Conservation (phyloP, 352 stramenopile genomes). For the Phytophthora pinifolia region DNA sequence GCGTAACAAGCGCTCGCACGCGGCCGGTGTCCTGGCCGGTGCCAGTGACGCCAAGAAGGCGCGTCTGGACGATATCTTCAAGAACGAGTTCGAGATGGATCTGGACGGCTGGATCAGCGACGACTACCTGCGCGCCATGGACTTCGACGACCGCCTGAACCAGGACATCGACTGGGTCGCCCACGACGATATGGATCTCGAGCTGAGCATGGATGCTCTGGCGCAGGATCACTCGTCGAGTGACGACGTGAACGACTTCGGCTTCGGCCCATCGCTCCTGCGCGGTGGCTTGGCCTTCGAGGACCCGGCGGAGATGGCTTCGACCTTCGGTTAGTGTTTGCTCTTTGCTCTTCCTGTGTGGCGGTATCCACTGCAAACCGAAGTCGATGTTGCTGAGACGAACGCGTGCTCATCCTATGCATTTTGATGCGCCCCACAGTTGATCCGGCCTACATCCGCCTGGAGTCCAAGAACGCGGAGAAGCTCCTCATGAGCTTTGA, state of each 20-base stretch:
- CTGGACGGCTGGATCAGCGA: slow-evolving; percentile 78
- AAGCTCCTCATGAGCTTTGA: slow-evolving; percentile 89
- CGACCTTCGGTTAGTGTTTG: slow-evolving; percentile 75
- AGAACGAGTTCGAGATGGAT: slow-evolving; percentile 40
- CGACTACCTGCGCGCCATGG: slow-evolving; percentile 74
- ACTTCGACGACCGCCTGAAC: slow-evolving; percentile 72
- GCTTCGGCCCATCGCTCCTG: slow-evolving; percentile 58
- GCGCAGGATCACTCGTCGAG: slow-evolving; percentile 29
- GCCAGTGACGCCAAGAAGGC: slow-evolving; percentile 33
- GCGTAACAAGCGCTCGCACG: slow-evolving; percentile 46
- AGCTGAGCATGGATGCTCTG: slow-evolving; percentile 55
- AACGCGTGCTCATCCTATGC: slow-evolving; percentile 44
- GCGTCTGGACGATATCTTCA: slow-evolving; percentile 35
- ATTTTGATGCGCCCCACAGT: slow-evolving; percentile 41
- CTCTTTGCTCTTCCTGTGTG: slow-evolving; percentile 48
- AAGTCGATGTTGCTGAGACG: slow-evolving; percentile 31
- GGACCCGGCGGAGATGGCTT: slow-evolving; percentile 53
- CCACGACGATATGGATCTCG: slow-evolving; percentile 65
- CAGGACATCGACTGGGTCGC: slow-evolving; percentile 85
- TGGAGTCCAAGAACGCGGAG: slow-evolving; percentile 64
- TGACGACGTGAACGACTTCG: slow-evolving; percentile 67
- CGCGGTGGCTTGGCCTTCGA: slow-evolving; percentile 50
- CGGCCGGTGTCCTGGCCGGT: slow-evolving; percentile 6
- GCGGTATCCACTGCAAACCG: slow-evolving; percentile 32
- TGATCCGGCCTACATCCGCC: slow-evolving; percentile 48